A percentile compares a stretch with the other conserved stretches of the same genome.
Conservation (phyloP, 2,329 filamentous ascomycete species). For the Madurella fahalii region DNA sequence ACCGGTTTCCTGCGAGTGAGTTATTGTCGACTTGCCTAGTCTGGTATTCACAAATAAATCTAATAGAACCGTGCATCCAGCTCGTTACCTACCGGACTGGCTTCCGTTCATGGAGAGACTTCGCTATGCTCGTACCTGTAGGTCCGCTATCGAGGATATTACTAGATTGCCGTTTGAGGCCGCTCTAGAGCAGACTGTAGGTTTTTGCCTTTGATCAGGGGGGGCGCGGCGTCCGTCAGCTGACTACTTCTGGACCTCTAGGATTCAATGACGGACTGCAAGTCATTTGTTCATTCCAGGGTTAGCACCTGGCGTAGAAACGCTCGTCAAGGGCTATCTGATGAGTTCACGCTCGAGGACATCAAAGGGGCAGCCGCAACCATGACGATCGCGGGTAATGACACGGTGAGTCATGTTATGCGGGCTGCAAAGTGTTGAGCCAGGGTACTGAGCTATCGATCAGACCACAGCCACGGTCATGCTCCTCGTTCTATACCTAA, state of each 20-base stretch:
- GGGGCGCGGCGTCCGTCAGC: not conserved
- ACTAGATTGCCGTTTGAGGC: conserved; percentile 24
- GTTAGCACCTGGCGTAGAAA: conserved; percentile 15
- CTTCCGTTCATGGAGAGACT: conserved; percentile 28
- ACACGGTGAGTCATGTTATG: conserved; percentile 20
- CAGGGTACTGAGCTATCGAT: not conserved
- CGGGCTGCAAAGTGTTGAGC: not conserved
- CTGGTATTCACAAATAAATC: not conserved
- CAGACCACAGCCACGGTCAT: conserved; percentile 31
- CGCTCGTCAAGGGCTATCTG: conserved; percentile 1
- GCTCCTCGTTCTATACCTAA: conserved; percentile 38
- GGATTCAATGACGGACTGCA: not conserved
- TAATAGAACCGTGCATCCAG: conserved; percentile 1
- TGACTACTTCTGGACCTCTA: not conserved
- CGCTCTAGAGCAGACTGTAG: conserved; percentile 15
- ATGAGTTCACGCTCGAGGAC: conserved; percentile 26
- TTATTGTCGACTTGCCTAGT: not conserved
- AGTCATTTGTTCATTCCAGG: conserved; percentile 22
- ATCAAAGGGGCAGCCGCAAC: conserved; percentile 30
- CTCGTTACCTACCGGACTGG: conserved; percentile 26
- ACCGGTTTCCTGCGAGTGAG: conserved; percentile 25
- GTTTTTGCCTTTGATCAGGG: not conserved
- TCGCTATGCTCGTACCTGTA: conserved; percentile 24
- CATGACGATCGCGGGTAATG: conserved; percentile 29
- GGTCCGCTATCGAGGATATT: conserved; percentile 22